phyloP scores from a whole-genome alignment of 352 stramenopile species.

The Globisporangium takayamanum region DNA sequence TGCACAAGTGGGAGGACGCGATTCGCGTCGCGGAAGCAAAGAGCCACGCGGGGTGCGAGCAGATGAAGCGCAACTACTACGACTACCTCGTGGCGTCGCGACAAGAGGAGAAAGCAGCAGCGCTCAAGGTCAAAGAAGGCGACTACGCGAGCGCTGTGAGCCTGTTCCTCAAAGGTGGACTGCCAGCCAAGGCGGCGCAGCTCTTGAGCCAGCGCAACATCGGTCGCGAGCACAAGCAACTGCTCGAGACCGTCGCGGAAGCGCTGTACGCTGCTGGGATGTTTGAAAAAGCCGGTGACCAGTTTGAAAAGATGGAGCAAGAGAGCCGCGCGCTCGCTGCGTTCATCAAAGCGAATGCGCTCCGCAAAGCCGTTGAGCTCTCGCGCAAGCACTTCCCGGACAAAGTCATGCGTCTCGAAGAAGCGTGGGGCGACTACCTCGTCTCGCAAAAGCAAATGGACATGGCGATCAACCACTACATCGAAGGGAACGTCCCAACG shows the following conservation, averaged over 20 bases:
- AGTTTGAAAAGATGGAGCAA: constrained; percentile 93
- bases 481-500: constrained; percentile 89
- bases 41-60: constrained; percentile 61
- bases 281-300: constrained; percentile 91
- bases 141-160: constrained; percentile 88
- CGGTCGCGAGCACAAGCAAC: constrained; percentile 73
- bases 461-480: constrained; percentile 96
- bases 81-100: constrained; percentile 89
- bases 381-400: constrained; percentile 87
- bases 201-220: constrained; percentile 86
- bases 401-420: constrained; percentile 88
- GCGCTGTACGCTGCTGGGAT: constrained; percentile 86
- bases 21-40: constrained; percentile 88
- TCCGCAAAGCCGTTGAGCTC: constrained; percentile 90
- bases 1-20: constrained; percentile 94
- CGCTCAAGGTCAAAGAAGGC: constrained; percentile 89
- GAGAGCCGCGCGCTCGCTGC: constrained; percentile 84
- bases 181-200: constrained; percentile 87
- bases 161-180: constrained; percentile 90
- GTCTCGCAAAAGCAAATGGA: constrained; percentile 92
- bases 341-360: constrained; percentile 92
- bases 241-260: constrained; percentile 89
- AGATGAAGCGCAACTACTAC: constrained; percentile 91
- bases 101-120: constrained; percentile 89
- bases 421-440: constrained; percentile 92